Percentiles rank a stretch among this genome's conserved stretches.
Conservation (phyloP, 2,329 filamentous ascomycete species). For the Orbilia blumenaviensis region DNA sequence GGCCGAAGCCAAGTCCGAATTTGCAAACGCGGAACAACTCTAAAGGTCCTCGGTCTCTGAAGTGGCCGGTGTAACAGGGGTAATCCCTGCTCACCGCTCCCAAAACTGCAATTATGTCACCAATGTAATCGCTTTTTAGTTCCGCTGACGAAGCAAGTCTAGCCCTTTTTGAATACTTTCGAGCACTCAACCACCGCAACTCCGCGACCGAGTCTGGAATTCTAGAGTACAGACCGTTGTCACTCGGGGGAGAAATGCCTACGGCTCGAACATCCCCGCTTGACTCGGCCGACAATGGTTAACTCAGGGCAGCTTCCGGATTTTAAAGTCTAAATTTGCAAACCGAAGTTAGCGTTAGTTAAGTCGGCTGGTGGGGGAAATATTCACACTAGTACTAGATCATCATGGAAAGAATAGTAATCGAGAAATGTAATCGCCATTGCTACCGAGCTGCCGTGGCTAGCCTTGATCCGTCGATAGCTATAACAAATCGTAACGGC, state of each 20-base stretch:
- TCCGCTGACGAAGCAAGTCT: not conserved
- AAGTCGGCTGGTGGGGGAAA: not conserved
- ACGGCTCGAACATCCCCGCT: not conserved
- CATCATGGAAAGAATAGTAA: not conserved
- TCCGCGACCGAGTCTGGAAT: too few species aligned
- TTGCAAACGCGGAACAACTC: not conserved
- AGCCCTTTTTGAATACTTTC: too few species aligned
- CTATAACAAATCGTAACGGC: not conserved
- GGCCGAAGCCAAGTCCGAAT: not conserved
- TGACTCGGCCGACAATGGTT: slow-evolving; percentile 30
- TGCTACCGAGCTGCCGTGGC: not conserved
- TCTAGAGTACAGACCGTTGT: too few species aligned
- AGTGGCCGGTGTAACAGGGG: not conserved
- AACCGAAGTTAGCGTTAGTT: too few species aligned
- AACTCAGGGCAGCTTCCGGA: not conserved
- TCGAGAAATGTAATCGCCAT: slow-evolving; percentile 8
- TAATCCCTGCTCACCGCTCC: not conserved
- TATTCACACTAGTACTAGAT: not conserved
- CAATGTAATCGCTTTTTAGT: not conserved
- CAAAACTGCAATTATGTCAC: not conserved
- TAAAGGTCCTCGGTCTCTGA: not conserved
- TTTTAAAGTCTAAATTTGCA: not conserved
- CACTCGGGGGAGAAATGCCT: not conserved
- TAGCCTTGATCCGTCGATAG: not conserved
- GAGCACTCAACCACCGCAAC: too few species aligned